Evolutionary conservation across 192 early-diverging fungal genomes (phyloP).

Genomic region (Coemansia sp.): DNA sequence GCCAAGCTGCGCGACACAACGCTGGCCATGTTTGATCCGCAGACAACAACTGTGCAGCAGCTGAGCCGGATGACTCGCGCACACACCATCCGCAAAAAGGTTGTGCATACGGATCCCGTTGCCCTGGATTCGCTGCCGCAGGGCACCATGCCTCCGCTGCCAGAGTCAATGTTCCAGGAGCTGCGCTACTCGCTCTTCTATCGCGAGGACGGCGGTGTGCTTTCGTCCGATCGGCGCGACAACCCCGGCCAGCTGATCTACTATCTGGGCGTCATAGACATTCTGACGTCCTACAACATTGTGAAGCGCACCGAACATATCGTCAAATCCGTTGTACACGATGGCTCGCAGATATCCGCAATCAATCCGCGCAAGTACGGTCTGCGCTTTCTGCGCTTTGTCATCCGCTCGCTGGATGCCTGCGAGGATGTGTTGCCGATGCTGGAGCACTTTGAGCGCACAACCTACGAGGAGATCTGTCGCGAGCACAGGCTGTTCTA

Average conservation of each 20-base stretch:
- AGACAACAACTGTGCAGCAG: slow-evolving; percentile 48
- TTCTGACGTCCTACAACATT: slow-evolving; percentile 91
- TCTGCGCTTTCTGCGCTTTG: slow-evolving; percentile 86
- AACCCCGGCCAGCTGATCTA: slow-evolving; percentile 74
- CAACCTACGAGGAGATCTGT: slow-evolving; percentile 48
- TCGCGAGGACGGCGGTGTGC: slow-evolving; percentile 87
- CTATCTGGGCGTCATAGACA: slow-evolving; percentile 98
- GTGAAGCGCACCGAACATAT: slow-evolving; percentile 88
- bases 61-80: slow-evolving; percentile 51
- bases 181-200: slow-evolving; percentile 81
- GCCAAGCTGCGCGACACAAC: slow-evolving; percentile 92
- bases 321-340: slow-evolving; percentile 81
- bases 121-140: slow-evolving; percentile 48
- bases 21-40: slow-evolving; percentile 80
- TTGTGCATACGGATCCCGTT: slow-evolving; percentile 53
- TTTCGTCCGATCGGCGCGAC: slow-evolving; percentile 73
- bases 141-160: slow-evolving; percentile 43
- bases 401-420: slow-evolving; percentile 66
- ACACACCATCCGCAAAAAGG: slow-evolving; percentile 56
- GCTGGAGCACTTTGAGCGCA: slow-evolving; percentile 50
- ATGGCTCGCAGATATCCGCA: slow-evolving; percentile 76
- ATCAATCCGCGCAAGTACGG: slow-evolving; percentile 90
- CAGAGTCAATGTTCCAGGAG: slow-evolving; percentile 57
- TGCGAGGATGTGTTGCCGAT: slow-evolving; percentile 56
- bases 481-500: slow-evolving; percentile 49